These are phyloP conservation scores for Tilletia caries DNA, from an alignment of 1,284 basidiomycete species.

Conservation along the genomic window DNA sequence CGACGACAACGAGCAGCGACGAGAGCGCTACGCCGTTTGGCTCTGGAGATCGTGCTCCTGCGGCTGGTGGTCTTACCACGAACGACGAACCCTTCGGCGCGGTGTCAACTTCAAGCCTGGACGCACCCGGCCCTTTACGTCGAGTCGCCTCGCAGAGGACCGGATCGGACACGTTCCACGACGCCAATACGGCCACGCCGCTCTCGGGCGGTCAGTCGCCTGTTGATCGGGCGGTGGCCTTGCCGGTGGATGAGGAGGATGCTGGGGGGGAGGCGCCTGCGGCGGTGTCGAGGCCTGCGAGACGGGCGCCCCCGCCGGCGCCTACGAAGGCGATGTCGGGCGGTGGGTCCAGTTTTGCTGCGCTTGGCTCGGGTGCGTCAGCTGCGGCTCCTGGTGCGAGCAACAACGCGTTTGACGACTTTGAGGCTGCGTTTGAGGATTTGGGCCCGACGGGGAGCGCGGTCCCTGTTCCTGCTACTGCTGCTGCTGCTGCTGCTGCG, in stretches of 20 bases:
- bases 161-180: constrained; percentile 7
- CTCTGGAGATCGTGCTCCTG: too few species aligned
- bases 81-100: too few species aligned
- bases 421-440: constrained; percentile 50
- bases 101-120: too few species aligned
- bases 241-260: background rate
- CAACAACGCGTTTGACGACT: constrained; percentile 42
- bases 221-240: background rate
- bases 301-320: constrained; percentile 42
- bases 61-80: too few species aligned
- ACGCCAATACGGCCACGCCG: background rate
- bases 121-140: too few species aligned
- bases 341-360: too few species aligned
- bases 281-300: constrained; percentile 11
- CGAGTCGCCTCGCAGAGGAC: background rate
- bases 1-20: too few species aligned
- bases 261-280: constrained; percentile 9
- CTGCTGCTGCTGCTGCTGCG: constrained; percentile 4
- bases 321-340: constrained; percentile 30
- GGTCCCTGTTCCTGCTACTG: too few species aligned
- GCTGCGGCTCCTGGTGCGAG: background rate
- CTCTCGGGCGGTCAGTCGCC: background rate
- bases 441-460: constrained; percentile 30
- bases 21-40: too few species aligned
- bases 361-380: too few species aligned